Percentiles rank a stretch among this genome's conserved stretches.
Conservation (phyloP, 441 rosid genomes). For the Hura crepitans region DNA sequence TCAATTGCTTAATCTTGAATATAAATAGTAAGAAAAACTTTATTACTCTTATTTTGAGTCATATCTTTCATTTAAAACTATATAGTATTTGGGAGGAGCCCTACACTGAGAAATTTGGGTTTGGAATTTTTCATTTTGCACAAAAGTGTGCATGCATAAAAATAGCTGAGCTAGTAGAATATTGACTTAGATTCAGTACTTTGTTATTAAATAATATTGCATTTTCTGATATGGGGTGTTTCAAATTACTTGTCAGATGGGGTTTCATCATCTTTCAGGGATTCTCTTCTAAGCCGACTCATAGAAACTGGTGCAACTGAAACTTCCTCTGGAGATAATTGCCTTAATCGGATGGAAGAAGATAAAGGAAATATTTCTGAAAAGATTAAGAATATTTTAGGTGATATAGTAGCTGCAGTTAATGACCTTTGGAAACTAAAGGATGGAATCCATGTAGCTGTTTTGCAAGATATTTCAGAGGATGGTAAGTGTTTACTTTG, state of each 20-base stretch:
- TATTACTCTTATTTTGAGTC: neutral
- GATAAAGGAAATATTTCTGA: slow-evolving; percentile 35
- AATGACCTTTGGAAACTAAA: slow-evolving; percentile 55
- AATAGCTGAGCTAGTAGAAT: neutral
- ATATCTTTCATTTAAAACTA: neutral
- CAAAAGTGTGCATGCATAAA: neutral
- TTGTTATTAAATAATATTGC: slow-evolving; percentile 16
- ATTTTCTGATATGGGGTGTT: slow-evolving; percentile 31
- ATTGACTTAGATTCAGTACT: neutral
- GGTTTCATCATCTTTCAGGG: slow-evolving; percentile 40
- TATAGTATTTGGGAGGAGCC: neutral
- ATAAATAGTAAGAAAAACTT: neutral
- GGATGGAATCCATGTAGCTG: slow-evolving; percentile 53
- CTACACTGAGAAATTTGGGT: neutral
- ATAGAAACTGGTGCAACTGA: slow-evolving; percentile 79
- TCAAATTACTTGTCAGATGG: slow-evolving; percentile 46
- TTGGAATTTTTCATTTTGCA: neutral
- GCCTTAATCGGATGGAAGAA: slow-evolving; percentile 42
- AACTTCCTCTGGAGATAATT: slow-evolving; percentile 54
- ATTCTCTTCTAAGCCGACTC: slow-evolving; percentile 63
- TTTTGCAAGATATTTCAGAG: slow-evolving; percentile 43
- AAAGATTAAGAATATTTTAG: slow-evolving; percentile 43
- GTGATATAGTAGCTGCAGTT: slow-evolving; percentile 46
- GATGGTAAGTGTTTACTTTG: slow-evolving; percentile 41
- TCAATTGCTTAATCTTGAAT: neutral